Percentiles rank a stretch among this genome's conserved stretches.
Evolutionary conservation across 2,329 filamentous ascomycete genomes (phyloP).

Genomic region (Myrmaecium sp.): DNA sequence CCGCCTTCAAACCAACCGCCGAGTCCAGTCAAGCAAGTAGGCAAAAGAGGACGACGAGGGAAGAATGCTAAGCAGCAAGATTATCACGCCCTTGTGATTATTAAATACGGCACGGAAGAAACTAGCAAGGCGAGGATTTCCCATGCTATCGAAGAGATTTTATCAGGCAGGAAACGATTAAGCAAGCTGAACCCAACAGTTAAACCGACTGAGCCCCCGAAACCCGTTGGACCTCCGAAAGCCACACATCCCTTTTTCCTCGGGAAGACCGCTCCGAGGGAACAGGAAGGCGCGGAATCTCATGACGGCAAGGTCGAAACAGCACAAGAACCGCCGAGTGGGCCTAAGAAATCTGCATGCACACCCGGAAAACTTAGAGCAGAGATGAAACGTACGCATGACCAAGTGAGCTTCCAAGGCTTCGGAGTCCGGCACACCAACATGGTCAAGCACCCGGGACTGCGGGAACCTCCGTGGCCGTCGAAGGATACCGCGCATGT

Average conservation of each 20-base stretch:
- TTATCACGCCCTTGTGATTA: slow-evolving; percentile 29
- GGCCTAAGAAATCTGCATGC: slow-evolving; percentile 20
- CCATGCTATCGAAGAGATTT: slow-evolving; percentile 44
- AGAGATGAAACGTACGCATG: slow-evolving; percentile 10
- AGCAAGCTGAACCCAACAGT: slow-evolving; percentile 2
- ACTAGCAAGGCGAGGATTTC: slow-evolving; percentile 34
- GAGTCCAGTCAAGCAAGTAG: slow-evolving; percentile 3
- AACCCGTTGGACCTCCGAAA: slow-evolving; percentile 23
- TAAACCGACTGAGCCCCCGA: slow-evolving; percentile 10
- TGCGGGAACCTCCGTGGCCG: slow-evolving; percentile 55
- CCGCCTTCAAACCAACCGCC: slow-evolving; percentile 18
- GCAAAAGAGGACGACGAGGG: slow-evolving; percentile 22
- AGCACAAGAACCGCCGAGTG: slow-evolving; percentile 12
- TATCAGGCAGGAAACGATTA: slow-evolving; percentile 20
- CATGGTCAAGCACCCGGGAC: slow-evolving; percentile 44
- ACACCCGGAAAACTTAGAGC: slow-evolving; percentile 30
- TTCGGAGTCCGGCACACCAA: slow-evolving; percentile 12
- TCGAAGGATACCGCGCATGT: slow-evolving; percentile 47
- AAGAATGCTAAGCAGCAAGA: slow-evolving; percentile 10
- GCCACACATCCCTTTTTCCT: slow-evolving; percentile 53
- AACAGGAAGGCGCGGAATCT: no score
- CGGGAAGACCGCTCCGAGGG: slow-evolving; percentile 29
- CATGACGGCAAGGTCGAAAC: neutral
- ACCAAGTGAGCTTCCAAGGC: slow-evolving; percentile 11
- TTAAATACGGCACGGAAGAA: slow-evolving; percentile 42